A percentile compares a stretch with the other conserved stretches of the same genome.
Evolutionary conservation across 768 basidiomycete species (phyloP).

Genomic region (Podaxis sp.): DNA sequence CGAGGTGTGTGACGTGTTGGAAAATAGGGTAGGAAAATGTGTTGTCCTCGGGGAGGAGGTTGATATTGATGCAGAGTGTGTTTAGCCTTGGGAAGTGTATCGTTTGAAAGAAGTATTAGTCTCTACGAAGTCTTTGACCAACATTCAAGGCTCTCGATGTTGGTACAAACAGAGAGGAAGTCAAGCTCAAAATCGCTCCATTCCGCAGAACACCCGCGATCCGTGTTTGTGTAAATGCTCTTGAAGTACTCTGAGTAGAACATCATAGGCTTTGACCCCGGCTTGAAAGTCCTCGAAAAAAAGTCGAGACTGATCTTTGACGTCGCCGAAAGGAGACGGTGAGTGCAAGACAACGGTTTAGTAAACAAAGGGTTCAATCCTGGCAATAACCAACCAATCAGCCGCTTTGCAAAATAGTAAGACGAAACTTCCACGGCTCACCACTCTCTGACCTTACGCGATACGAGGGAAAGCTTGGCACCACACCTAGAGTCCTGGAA

Average conservation of each 20-base stretch:
- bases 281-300: neutral
- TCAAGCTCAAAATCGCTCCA: conserved; percentile 2
- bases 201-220: neutral
- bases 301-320: neutral
- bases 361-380: neutral
- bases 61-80: neutral
- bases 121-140: neutral
- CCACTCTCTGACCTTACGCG: neutral
- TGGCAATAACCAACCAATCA: neutral
- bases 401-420: neutral
- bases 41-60: neutral
- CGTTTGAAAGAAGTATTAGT: neutral
- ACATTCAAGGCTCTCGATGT: neutral
- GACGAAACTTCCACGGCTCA: neutral
- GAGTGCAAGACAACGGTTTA: neutral
- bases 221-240: neutral
- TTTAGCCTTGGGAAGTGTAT: neutral
- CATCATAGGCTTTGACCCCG: neutral
- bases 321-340: neutral
- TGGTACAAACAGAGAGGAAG: neutral
- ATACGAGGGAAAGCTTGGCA: neutral
- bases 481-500: neutral
- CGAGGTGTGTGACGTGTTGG: conserved; percentile 3
- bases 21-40: conserved; percentile 5
- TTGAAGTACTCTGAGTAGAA: neutral